phyloP scores from a whole-genome alignment of 2,329 filamentous ascomycete genomes.

The Graphilbum fragrans region DNA sequence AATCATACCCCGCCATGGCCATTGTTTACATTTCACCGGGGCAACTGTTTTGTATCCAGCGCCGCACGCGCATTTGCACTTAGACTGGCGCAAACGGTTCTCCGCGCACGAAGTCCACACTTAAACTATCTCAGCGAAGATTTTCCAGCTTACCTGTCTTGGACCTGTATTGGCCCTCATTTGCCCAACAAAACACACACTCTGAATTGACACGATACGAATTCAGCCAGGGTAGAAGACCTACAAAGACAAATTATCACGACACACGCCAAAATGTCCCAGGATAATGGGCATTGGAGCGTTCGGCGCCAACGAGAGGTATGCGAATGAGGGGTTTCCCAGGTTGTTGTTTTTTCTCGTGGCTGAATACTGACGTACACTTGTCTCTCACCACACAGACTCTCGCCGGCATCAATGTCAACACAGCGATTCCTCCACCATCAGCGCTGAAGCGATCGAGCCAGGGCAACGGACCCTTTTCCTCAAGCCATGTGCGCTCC shows the following conservation, averaged over 20 bases:
- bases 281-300: conserved; percentile 80
- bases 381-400: conserved; percentile 43
- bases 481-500: conserved; percentile 61
- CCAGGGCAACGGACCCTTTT: conserved; percentile 50
- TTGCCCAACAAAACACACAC: no score
- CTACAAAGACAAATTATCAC: not conserved
- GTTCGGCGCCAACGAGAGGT: conserved; percentile 88
- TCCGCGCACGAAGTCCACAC: no score
- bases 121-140: no score
- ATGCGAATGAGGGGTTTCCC: conserved; percentile 14
- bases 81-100: not conserved
- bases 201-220: not conserved
- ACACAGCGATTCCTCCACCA: conserved; percentile 74
- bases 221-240: not conserved
- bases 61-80: not conserved
- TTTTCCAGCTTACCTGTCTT: no score
- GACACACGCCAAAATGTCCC: conserved; percentile 52
- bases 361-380: not conserved
- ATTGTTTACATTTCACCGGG: conserved; percentile 13
- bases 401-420: conserved; percentile 70
- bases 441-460: conserved; percentile 91
- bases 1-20: conserved; percentile 9
- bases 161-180: no score
- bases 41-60: conserved; percentile 3
- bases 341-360: conserved; percentile 1